phyloP scores from a whole-genome alignment of 2,329 filamentous ascomycete genomes.

The Helicocarpus griseus region DNA sequence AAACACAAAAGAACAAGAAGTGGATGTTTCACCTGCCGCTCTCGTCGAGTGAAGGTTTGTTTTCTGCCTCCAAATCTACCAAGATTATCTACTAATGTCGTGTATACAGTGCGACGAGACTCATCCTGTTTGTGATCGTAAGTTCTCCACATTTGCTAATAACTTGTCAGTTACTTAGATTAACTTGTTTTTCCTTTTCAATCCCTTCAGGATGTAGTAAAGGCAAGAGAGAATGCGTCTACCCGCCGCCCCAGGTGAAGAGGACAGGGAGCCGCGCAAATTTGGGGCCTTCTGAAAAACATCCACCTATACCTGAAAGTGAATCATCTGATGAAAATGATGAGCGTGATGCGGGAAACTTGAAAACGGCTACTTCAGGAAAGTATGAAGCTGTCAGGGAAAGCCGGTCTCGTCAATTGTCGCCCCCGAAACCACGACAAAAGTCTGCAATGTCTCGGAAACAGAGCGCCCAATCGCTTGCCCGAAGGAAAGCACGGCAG shows the following conservation, averaged over 20 bases:
- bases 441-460: conserved; percentile 17
- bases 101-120: conserved; percentile 70
- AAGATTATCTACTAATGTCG: conserved; percentile 2
- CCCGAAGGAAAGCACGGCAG: conserved; percentile 17
- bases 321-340: conserved; percentile 44
- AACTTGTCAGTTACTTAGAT: conserved; percentile 10
- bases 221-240: conserved; percentile 80
- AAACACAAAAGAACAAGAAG: conserved; percentile 91
- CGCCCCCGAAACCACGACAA: conserved; percentile 15
- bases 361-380: conserved; percentile 26
- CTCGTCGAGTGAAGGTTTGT: conserved; percentile 66
- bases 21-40: conserved; percentile 86
- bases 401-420: conserved; percentile 16
- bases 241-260: conserved; percentile 56
- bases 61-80: conserved; percentile 4
- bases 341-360: conserved; percentile 29
- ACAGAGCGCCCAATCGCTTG: conserved; percentile 22
- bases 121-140: conserved; percentile 72
- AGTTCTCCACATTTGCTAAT: conserved; percentile 20
- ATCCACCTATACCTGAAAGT: conserved; percentile 34
- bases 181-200: conserved; percentile 7
- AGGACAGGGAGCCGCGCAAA: conserved; percentile 32
- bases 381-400: conserved; percentile 33
- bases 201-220: conserved; percentile 65
- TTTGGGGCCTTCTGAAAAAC: conserved; percentile 32